Evolutionary conservation across 768 basidiomycete species (phyloP).

Genomic region (Rhodotorula paludigena): DNA sequence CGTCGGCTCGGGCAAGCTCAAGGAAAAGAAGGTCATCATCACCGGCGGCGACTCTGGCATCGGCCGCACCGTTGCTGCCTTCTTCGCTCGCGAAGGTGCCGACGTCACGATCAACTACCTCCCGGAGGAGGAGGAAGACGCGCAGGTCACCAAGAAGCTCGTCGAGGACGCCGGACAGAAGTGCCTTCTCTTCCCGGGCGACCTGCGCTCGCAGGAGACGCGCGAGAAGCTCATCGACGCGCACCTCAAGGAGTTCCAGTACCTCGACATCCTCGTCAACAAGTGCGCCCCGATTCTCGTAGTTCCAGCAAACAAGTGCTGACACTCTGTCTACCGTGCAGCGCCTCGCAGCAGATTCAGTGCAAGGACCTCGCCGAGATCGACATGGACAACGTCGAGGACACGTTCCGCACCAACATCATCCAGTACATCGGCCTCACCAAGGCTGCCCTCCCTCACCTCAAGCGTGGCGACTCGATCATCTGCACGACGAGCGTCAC

Average conservation of each 20-base stretch:
- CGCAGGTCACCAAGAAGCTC: constrained; percentile 53
- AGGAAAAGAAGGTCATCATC: constrained; percentile 54
- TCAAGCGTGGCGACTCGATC: constrained; percentile 58
- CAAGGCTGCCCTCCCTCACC: constrained; percentile 54
- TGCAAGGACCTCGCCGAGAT: constrained; percentile 45
- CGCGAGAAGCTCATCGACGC: constrained; percentile 53
- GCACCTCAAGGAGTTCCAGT: constrained; percentile 52
- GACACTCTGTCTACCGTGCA: neutral
- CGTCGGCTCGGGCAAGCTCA: constrained; percentile 54
- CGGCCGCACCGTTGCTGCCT: constrained; percentile 37
- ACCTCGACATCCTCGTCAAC: constrained; percentile 59
- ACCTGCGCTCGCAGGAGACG: constrained; percentile 52
- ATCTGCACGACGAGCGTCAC: constrained; percentile 63
- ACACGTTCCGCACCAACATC: constrained; percentile 59
- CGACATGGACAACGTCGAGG: constrained; percentile 54
- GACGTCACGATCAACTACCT: constrained; percentile 54
- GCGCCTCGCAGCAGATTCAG: constrained; percentile 37
- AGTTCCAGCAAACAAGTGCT: constrained; percentile 45
- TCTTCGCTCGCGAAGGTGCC: constrained; percentile 51
- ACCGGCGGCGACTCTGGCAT: constrained; percentile 54
- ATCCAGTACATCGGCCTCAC: constrained; percentile 59
- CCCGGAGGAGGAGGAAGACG: constrained; percentile 58
- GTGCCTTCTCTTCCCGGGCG: constrained; percentile 46
- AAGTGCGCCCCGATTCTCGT: constrained; percentile 51
- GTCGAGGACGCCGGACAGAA: constrained; percentile 52